Evolutionary conservation across 2,329 filamentous ascomycete genomes (phyloP), one percentile per base, ranked within the genome.

Genomic region (Xylaria sp.): DNA sequence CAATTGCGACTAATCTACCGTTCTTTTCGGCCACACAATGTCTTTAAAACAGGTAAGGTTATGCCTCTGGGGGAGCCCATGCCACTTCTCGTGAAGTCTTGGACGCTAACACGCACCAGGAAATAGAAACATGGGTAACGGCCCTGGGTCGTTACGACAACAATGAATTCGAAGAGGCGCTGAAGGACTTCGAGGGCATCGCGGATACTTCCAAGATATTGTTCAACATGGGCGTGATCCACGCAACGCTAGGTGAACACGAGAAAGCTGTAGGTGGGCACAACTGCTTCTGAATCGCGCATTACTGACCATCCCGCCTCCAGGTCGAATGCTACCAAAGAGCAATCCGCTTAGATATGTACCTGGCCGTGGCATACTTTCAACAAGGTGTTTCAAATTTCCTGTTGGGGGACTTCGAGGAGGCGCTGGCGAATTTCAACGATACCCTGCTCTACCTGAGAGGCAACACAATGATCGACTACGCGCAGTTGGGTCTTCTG

Each of bases 341-440:
- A 71, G 92, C 94, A 44, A 90, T 96, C 65, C 83, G 87, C 60
- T 82, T 97, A 52, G 94, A 99, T 69, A 90, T 94, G 70, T 99
- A 97, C 70, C 88, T 99, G 42, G 94, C 94, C 52, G 92, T 99
- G 54, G 93, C 94, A 55, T 97, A 97, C 72, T 99, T 99, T 73
- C 94, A 99, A 70, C 91, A 97, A 74, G 94, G 94, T 40, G 94
- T 99, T 17, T 97, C 94, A 50, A 99, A 97, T 72, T 99, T 99
- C 73, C 79, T 99, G 45, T 85, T 97, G 50, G 93, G 93, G 55
- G 94, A 99, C 71, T 97, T 97, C 65, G 92, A 97, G 72, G 94
- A 97, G 73, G 94, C 94, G 17, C 80, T 97, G 57, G 92, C 92
- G 63, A 97, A 97, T 76, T 99, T 99, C 82, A 99, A 99, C 77